Base-by-base conservation (phyloP, 1,284 basidiomycete species). In the Trametes polyzona region DNA sequence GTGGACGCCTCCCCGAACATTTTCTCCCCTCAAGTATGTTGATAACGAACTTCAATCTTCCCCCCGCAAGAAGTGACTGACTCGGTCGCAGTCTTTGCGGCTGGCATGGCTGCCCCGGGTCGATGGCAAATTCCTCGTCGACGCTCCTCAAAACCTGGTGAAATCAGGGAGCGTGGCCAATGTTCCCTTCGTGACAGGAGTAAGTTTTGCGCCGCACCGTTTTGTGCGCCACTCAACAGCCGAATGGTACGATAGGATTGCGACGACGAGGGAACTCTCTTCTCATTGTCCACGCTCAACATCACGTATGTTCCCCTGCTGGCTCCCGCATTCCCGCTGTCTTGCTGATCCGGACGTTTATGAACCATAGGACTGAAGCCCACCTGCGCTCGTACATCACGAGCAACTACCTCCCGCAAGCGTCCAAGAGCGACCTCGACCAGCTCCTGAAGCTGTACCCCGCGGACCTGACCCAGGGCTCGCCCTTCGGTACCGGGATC, bases 401-500 rank as follows among this genome's bases (percentile, higher is more conserved):
- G 17, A 40, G 33, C 47, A 63, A 67, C 16, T 83, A 78, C 56
- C 24, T 79, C 8, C 71, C 75, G 1, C 59, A 65, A 1, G 67
- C 71, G 16, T 58, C 72, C 0, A 53, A 57, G 12, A 47, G 57
- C 2, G 67, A 74, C 16, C 40, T 81, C 9, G 66, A 69, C 33
- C 53, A 67, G 12, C 41, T 83, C 2, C 56, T 75, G 42, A 44
- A 40, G 4, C 57, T 75, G 10, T 85, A 84, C 58, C 76, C 82
- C 1, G 59, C 61, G 1, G 77, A 82, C 53, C 67, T 76, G 35
- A 71, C 70, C 0, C 63, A 78, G 62, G 82, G 83, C 4, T 83
- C 83, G 1, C 83, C 83, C 0, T 86, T 77, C 60, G 69, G 74
- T 50, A 84, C 83, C 0, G 75, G 80, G 0, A 57, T 70, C 29